Evolutionary conservation across 768 basidiomycete species (phyloP).

Genomic region (Lanmaoa rubissima): DNA sequence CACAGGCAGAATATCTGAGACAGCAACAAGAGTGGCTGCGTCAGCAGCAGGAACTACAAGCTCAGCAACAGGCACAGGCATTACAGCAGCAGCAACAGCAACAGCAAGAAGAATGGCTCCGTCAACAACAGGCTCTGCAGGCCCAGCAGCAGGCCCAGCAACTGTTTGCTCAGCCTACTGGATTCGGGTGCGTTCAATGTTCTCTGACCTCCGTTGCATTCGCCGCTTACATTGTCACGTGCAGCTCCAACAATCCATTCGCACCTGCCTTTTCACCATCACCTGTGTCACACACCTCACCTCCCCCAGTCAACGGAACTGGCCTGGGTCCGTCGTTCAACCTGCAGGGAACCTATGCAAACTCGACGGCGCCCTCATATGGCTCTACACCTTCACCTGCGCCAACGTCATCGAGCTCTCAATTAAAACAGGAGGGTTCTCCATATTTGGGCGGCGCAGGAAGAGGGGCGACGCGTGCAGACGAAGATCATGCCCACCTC

Average conservation of each 20-base stretch:
- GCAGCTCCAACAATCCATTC: constrained; percentile 94
- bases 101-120: constrained; percentile 56
- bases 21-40: constrained; percentile 70
- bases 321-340: constrained; percentile 54
- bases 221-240: constrained; percentile 27
- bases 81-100: constrained; percentile 39
- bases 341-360: constrained; percentile 66
- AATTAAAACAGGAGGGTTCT: constrained; percentile 37
- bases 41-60: constrained; percentile 56
- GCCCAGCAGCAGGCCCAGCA: constrained; percentile 42
- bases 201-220: background rate
- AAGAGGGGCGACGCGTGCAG: constrained; percentile 42
- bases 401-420: constrained; percentile 37
- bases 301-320: constrained; percentile 32
- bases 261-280: constrained; percentile 44
- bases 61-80: constrained; percentile 43
- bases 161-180: constrained; percentile 63
- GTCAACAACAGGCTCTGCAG: constrained; percentile 59
- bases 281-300: constrained; percentile 34
- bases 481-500: constrained; percentile 72
- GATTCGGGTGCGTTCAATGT: constrained; percentile 58
- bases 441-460: constrained; percentile 12
- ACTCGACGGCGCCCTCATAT: constrained; percentile 34
- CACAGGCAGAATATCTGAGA: constrained; percentile 42
- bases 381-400: constrained; percentile 40